Base-by-base conservation (phyloP, 306 rosid genomes). In the Astragalus glycyphyllos region DNA sequence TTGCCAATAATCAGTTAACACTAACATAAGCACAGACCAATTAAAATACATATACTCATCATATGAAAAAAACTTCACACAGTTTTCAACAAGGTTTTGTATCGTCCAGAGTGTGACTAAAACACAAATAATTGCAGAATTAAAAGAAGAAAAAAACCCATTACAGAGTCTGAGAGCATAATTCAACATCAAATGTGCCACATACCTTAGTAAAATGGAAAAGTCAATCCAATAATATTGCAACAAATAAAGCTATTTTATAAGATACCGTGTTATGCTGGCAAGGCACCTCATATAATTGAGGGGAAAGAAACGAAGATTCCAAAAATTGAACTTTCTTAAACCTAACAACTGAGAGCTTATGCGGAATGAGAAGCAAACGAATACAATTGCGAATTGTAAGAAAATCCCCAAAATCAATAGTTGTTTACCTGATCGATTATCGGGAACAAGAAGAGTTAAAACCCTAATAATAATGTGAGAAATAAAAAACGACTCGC, bases 381-480 rank as follows among this genome's bases (percentile, higher is more conserved):
- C 0, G 10, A 46, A 40, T 29, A 65, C 3, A 2, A 3, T n/a
- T 11, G 11, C 16, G 59, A 66, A 40, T n/a, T 48, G 51, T 47
- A 13, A 20, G 29, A 20, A 69, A 26, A 69, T 31, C 11, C 13
- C 51, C 0, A 32, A 65, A 42, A 7, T 10, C 31, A 17, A 41
- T 11, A 23, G 15, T 42, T 13, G 14, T 20, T 1, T 65, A 65
- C 78, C 75, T 49, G 78, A 5, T 14, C 2, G 68, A 60, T 23
- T 41, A 35, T 13, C 37, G 7, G 54, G 8, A 60, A 15, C 6
- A 12, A 1, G 65, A 44, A 11, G 72, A 66, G 66, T 51, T 31
- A 34, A 76, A 76, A 71, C 81, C 84, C 77, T 80, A 75, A 75
- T 80, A 75, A 75, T 80, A 75, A 75, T 60, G 53, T 26, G 29